phyloP scores from a whole-genome alignment of 2,329 filamentous ascomycete genomes.

The Alternaria sp. region DNA sequence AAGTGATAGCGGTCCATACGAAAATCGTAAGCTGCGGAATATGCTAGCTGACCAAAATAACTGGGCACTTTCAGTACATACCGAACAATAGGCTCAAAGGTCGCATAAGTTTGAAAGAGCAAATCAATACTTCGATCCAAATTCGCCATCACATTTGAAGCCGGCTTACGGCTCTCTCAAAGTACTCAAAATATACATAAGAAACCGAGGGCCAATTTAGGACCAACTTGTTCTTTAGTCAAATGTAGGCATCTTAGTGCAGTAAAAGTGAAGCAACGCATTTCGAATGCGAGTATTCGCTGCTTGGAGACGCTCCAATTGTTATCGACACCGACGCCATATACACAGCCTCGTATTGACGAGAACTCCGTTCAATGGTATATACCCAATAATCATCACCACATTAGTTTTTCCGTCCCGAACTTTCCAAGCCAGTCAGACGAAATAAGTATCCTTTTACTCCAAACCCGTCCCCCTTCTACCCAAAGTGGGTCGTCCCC shows the following conservation, averaged over 20 bases:
- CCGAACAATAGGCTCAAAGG: no score
- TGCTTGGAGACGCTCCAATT: background rate
- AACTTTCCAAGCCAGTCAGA: background rate
- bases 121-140: no score
- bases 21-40: no score
- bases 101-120: no score
- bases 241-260: background rate
- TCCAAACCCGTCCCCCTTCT: constrained; percentile 17
- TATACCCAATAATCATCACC: background rate
- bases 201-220: background rate
- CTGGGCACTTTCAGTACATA: no score
- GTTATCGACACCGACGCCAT: background rate
- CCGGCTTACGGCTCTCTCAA: no score
- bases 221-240: background rate
- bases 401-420: background rate
- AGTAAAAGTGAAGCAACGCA: background rate
- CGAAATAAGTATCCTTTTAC: background rate
- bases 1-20: background rate
- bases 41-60: no score
- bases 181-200: background rate
- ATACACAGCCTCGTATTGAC: background rate
- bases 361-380: background rate
- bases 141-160: no score
- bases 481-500: constrained; percentile 1
- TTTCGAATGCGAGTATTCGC: background rate